Conservation (phyloP, 1,139 yeast species). For the Candida dubliniensis region DNA sequence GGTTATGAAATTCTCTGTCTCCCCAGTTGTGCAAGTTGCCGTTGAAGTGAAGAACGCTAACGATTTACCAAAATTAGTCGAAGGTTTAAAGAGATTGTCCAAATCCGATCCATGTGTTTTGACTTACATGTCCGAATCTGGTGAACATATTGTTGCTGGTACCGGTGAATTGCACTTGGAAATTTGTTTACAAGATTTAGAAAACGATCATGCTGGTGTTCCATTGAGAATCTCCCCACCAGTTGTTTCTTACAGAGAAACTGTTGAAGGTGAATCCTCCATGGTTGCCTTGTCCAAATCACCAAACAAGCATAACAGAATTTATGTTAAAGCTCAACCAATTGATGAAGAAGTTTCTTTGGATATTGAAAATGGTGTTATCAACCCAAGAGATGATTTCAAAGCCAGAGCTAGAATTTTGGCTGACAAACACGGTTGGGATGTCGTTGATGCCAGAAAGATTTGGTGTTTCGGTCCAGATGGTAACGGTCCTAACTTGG, state of each 20-base stretch:
- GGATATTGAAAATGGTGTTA: constrained; percentile 91
- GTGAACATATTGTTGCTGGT: constrained; percentile 99
- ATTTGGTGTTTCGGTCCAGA: constrained; percentile 99
- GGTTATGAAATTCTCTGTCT: constrained; percentile 99
- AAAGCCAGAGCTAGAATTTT: constrained; percentile 98
- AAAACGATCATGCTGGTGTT: constrained; percentile 99
- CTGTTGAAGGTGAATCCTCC: constrained; percentile 90
- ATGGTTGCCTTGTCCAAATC: constrained; percentile 97
- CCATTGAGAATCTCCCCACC: constrained; percentile 98
- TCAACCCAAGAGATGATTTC: constrained; percentile 97
- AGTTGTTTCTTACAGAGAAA: constrained; percentile 98
- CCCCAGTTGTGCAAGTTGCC: constrained; percentile 99
- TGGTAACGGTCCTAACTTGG: constrained; percentile 98
- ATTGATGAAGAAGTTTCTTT: constrained; percentile 87
- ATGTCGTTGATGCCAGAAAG: constrained; percentile 99
- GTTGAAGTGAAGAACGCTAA: constrained; percentile 99
- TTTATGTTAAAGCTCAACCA: constrained; percentile 97
- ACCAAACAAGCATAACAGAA: constrained; percentile 99
- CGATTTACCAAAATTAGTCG: constrained; percentile 99
- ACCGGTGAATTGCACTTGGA: constrained; percentile 99
- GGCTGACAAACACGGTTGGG: constrained; percentile 99
- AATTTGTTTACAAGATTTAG: constrained; percentile 94
- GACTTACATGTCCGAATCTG: constrained; percentile 83
- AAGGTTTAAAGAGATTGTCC: constrained; percentile 99
- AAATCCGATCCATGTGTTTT: constrained; percentile 99